Evolutionary conservation across 78 protist species (phyloP).

Genomic region (Guillardia theta): DNA sequence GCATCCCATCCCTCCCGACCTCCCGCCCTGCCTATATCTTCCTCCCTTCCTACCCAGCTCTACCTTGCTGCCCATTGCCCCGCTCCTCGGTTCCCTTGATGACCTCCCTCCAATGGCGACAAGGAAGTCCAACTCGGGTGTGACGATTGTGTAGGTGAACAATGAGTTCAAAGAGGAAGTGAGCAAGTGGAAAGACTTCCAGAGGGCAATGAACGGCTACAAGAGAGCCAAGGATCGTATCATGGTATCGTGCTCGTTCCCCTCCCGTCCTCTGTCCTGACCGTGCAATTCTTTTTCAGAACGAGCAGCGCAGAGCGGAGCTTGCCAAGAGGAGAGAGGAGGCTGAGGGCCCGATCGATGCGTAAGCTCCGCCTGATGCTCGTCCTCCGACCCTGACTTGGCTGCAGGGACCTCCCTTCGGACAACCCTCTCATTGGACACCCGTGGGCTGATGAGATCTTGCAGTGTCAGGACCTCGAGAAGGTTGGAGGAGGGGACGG

Average conservation of each 20-base stretch:
- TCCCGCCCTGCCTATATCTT: background rate
- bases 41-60: background rate
- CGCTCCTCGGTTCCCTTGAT: too few species aligned
- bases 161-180: background rate
- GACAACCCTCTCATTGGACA: background rate
- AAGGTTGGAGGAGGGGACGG: background rate
- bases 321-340: too few species aligned
- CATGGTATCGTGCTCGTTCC: background rate
- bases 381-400: background rate
- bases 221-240: too few species aligned
- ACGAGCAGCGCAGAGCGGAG: too few species aligned
- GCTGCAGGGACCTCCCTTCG: background rate
- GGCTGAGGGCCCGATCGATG: too few species aligned
- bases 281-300: too few species aligned
- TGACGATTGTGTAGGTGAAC: background rate
- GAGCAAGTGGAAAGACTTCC: background rate
- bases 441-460: conserved; percentile 26
- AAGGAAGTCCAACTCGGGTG: too few species aligned
- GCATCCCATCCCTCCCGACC: background rate
- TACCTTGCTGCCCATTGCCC: background rate
- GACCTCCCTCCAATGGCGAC: too few species aligned
- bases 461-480: background rate
- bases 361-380: background rate
- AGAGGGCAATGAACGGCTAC: background rate
- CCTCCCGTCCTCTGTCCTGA: background rate